Conservation (phyloP, 495 filamentous ascomycete genomes). For the Melanomma pulvis-pyrius region DNA sequence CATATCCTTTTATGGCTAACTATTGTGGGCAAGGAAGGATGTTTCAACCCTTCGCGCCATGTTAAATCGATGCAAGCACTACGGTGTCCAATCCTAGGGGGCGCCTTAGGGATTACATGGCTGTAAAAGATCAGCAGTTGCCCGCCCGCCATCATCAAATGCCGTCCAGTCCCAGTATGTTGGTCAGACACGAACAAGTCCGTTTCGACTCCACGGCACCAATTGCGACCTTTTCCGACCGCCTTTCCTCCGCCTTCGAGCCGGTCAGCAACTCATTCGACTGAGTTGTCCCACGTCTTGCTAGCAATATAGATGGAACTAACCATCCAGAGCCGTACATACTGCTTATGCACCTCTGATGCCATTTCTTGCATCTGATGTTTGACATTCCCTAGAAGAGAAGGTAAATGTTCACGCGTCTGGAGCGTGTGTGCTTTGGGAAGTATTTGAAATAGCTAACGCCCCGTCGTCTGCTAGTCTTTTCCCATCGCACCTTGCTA, state of each 20-base stretch:
- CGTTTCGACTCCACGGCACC: neutral
- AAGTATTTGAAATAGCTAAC: neutral
- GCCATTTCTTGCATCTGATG: neutral
- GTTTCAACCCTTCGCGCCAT: neutral
- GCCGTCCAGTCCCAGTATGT: neutral
- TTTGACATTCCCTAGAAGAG: neutral
- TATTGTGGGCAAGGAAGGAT: neutral
- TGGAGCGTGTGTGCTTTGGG: neutral
- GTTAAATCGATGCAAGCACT: too few relatives aligned
- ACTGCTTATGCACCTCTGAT: neutral
- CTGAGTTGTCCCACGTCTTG: neutral
- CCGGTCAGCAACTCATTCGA: neutral
- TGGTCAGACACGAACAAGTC: neutral
- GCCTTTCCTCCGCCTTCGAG: neutral
- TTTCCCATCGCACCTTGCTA: neutral
- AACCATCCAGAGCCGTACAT: neutral
- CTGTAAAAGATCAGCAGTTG: neutral
- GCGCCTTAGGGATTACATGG: neutral
- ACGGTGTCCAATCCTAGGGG: neutral
- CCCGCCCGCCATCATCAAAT: too few relatives aligned
- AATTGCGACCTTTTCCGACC: neutral
- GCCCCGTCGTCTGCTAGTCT: neutral
- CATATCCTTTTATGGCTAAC: neutral
- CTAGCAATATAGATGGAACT: neutral
- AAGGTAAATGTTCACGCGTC: neutral